Conservation (phyloP, 106 monocot genomes). For the Gastrodia elata region DNA sequence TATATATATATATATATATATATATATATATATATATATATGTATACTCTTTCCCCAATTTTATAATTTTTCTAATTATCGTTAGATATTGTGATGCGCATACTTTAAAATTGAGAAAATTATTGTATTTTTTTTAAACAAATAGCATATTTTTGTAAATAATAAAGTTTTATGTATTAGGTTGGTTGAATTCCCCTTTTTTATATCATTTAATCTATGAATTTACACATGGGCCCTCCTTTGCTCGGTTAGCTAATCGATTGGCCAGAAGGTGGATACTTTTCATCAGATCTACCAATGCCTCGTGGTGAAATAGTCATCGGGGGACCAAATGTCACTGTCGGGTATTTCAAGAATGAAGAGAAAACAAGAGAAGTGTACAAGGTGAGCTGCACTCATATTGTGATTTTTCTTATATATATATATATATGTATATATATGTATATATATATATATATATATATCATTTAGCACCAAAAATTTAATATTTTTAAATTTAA, state of each 20-base stretch:
- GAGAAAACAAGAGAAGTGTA: slow-evolving; percentile 93
- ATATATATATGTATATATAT: too few species aligned
- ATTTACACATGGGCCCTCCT: background rate
- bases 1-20: background rate
- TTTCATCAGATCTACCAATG: slow-evolving; percentile 74
- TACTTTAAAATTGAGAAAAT: too few species aligned
- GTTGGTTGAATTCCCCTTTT: background rate
- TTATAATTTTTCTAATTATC: background rate
- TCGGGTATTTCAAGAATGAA: slow-evolving; percentile 94
- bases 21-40: background rate
- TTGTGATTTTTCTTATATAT: too few species aligned
- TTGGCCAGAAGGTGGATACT: slow-evolving; percentile 96
- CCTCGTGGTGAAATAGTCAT: slow-evolving; percentile 98
- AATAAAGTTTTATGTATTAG: too few species aligned
- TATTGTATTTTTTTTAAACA: too few species aligned
- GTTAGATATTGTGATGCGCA: too few species aligned
- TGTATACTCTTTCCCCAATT: background rate
- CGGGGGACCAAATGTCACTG: slow-evolving; percentile 92
- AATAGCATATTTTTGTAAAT: too few species aligned
- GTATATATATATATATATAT: too few species aligned
- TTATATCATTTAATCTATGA: slow-evolving; percentile 1
- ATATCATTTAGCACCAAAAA: too few species aligned
- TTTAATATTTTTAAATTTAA: too few species aligned
- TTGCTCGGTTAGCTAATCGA: slow-evolving; percentile 70
- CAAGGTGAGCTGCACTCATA: slow-evolving; percentile 37